Conservation (phyloP, 1,139 yeast genomes). For the Yamadazyma blattariae region DNA sequence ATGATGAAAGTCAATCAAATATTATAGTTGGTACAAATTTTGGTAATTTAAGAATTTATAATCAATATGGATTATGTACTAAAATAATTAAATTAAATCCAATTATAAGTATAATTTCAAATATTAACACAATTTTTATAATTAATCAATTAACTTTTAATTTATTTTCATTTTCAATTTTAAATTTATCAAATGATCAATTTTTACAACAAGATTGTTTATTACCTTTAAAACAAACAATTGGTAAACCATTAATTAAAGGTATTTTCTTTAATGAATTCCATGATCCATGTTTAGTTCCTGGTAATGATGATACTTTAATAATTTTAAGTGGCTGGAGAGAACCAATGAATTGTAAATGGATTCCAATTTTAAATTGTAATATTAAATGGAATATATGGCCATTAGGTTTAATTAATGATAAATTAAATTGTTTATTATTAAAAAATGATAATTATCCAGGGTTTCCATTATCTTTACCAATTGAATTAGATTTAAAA, state of each 20-base stretch:
- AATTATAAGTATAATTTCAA: conserved; percentile 35
- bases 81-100: conserved; percentile 40
- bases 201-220: conserved; percentile 40
- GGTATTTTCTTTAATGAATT: conserved; percentile 80
- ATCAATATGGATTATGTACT: conserved; percentile 39
- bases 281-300: conserved; percentile 85
- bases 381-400: conserved; percentile 62
- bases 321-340: conserved; percentile 78
- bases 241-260: conserved; percentile 41
- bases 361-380: conserved; percentile 86
- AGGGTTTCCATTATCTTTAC: conserved; percentile 77
- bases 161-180: conserved; percentile 34
- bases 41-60: conserved; percentile 42
- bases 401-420: conserved; percentile 81
- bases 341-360: conserved; percentile 67
- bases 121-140: conserved; percentile 30
- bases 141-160: conserved; percentile 29
- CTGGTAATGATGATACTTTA: conserved; percentile 66
- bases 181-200: conserved; percentile 34
- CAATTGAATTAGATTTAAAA: conserved; percentile 69
- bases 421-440: conserved; percentile 69
- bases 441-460: conserved; percentile 56
- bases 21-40: conserved; percentile 41
- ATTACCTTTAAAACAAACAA: conserved; percentile 30
- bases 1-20: conserved; percentile 16